These are phyloP conservation scores for Fusarium napiforme DNA, from an alignment of 2,329 filamentous ascomycete species.

Conservation along the genomic window DNA sequence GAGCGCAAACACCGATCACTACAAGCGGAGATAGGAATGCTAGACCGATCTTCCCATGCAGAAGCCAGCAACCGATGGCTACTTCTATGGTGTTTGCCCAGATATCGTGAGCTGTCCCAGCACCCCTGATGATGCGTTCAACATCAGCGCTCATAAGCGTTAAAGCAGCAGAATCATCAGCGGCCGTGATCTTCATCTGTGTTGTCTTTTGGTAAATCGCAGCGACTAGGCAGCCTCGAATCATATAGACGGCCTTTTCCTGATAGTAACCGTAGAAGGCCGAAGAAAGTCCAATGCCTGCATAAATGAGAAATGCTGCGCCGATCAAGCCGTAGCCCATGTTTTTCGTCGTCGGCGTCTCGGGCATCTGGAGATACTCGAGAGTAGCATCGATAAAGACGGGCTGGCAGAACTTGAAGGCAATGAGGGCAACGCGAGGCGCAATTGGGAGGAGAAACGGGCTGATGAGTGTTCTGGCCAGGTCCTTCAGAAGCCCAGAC, in stretches of 20 bases:
- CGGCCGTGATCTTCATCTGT: slow-evolving; percentile 44
- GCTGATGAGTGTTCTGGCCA: slow-evolving; percentile 47
- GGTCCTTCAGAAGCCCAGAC: slow-evolving; percentile 46
- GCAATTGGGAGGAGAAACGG: slow-evolving; percentile 50
- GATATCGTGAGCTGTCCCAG: slow-evolving; percentile 52
- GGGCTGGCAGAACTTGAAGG: slow-evolving; percentile 56
- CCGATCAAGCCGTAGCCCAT: slow-evolving; percentile 57
- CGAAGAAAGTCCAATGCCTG: slow-evolving; percentile 53
- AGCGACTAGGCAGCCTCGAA: slow-evolving; percentile 48
- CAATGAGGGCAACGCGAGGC: slow-evolving; percentile 52
- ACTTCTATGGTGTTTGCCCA: slow-evolving; percentile 57
- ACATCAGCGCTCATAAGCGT: slow-evolving; percentile 62
- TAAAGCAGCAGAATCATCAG: slow-evolving; percentile 54
- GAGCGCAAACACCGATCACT: slow-evolving; percentile 50
- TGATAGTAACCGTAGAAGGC: slow-evolving; percentile 55
- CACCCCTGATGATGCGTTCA: slow-evolving; percentile 53
- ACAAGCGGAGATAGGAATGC: slow-evolving; percentile 61
- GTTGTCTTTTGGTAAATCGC: slow-evolving; percentile 51
- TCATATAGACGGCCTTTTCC: slow-evolving; percentile 47
- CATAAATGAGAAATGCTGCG: slow-evolving; percentile 53
- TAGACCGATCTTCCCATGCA: slow-evolving; percentile 58
- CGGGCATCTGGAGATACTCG: slow-evolving; percentile 46
- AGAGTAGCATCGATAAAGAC: slow-evolving; percentile 56
- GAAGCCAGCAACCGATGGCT: slow-evolving; percentile 57
- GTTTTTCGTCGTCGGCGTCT: slow-evolving; percentile 28